These are phyloP conservation scores for Cordia subcordata DNA, from an alignment of 257 asterid genomes.

Conservation along the genomic window DNA sequence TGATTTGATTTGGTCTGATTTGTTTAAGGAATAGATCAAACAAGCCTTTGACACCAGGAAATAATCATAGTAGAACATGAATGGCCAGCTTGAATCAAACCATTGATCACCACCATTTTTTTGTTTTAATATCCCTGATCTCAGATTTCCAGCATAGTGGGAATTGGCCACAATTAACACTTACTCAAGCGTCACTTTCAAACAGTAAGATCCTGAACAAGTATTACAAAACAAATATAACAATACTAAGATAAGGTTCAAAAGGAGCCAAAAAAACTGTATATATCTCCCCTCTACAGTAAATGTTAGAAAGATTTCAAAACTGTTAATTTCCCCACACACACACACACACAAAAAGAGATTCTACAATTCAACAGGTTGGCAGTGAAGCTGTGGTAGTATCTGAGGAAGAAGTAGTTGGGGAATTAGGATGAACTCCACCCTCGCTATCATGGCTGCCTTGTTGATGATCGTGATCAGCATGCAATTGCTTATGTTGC, in stretches of 20 bases:
- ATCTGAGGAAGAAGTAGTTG: slow-evolving; percentile 20
- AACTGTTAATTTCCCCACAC: not conserved
- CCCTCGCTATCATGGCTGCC: slow-evolving; percentile 20
- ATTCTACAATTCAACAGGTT: slow-evolving; percentile 7
- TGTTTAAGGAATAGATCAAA: too few species aligned
- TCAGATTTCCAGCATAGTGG: not conserved
- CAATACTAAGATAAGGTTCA: not conserved
- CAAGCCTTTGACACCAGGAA: too few species aligned
- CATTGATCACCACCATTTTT: not conserved
- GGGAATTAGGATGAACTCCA: slow-evolving; percentile 11
- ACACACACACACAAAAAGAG: not conserved
- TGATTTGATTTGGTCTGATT: too few species aligned
- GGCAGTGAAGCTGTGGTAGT: slow-evolving; percentile 23
- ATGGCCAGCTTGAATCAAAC: too few species aligned
- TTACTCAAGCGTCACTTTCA: slow-evolving; percentile 12
- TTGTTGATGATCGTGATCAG: slow-evolving; percentile 9
- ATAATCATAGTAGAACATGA: too few species aligned
- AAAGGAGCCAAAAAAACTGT: slow-evolving; percentile 15
- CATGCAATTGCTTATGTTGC: slow-evolving; percentile 3
- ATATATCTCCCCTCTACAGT: slow-evolving; percentile 2
- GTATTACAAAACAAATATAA: not conserved
- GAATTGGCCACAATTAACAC: not conserved
- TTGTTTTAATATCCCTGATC: not conserved
- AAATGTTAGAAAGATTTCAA: slow-evolving; percentile 8
- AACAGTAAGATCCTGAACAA: slow-evolving; percentile 6